Conservation (phyloP, 495 filamentous ascomycete species). For the Bacidia gigantensis region DNA sequence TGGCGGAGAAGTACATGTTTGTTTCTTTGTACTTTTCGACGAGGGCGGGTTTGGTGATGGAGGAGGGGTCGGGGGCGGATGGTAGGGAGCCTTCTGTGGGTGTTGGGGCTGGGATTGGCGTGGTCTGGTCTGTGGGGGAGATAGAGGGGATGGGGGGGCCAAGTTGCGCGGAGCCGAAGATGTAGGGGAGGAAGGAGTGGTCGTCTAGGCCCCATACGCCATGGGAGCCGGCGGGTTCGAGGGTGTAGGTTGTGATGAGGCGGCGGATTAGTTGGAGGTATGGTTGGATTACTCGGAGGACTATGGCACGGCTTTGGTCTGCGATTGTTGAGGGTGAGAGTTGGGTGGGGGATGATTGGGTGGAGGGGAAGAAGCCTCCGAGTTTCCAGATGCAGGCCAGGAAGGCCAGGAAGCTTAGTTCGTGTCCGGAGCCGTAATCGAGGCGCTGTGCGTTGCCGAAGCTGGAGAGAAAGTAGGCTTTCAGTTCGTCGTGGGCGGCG, state of each 20-base stretch:
- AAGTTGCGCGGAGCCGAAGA: conserved; percentile 81
- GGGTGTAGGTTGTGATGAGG: conserved; percentile 80
- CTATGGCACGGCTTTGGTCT: conserved; percentile 59
- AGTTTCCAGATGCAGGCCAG: conserved; percentile 83
- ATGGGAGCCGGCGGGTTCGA: conserved; percentile 89
- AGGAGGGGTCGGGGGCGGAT: conserved; percentile 53
- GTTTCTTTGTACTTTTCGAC: conserved; percentile 54
- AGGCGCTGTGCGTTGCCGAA: conserved; percentile 83
- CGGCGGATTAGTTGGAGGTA: conserved; percentile 60
- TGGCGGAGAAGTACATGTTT: conserved; percentile 96
- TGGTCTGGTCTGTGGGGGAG: conserved; percentile 28
- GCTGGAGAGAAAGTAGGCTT: conserved; percentile 66
- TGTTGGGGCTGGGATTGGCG: too few relatives aligned
- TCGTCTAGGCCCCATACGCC: conserved; percentile 98
- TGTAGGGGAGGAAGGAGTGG: conserved; percentile 93
- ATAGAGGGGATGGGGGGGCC: conserved; percentile 52
- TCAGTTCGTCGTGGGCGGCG: conserved; percentile 50
- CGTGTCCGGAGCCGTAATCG: conserved; percentile 94
- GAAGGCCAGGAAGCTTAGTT: conserved; percentile 88
- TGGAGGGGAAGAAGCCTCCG: conserved; percentile 42
- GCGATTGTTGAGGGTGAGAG: conserved; percentile 24
- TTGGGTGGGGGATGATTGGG: not conserved
- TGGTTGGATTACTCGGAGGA: conserved; percentile 70
- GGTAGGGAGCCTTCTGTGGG: conserved; percentile 64
- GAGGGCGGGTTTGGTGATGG: conserved; percentile 47